Conservation (phyloP, 1,284 basidiomycete genomes). For the Cutaneotrichosporon curvatum region DNA sequence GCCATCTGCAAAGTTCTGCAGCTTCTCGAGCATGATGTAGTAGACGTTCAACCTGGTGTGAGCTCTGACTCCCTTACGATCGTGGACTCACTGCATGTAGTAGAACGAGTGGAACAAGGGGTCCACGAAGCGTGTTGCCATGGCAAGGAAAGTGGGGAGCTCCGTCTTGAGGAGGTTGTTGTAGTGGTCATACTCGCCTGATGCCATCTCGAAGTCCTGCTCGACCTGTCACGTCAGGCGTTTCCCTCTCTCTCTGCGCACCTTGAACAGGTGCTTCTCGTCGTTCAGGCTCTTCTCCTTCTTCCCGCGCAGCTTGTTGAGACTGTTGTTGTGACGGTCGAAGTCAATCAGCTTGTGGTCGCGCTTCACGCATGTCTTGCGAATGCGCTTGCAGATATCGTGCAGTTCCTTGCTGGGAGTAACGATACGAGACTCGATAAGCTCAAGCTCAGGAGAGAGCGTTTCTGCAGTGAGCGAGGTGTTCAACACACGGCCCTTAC, state of each 20-base stretch:
- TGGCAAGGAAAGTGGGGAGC: conserved; percentile 80
- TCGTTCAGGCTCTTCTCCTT: conserved; percentile 89
- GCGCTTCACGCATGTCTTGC: conserved; percentile 91
- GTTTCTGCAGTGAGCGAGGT: conserved; percentile 45
- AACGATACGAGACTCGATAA: conserved; percentile 82
- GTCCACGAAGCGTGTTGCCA: conserved; percentile 84
- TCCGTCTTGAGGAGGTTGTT: conserved; percentile 89
- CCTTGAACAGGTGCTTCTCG: conserved; percentile 93
- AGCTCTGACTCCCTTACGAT: conserved; percentile 5
- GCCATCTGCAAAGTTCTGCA: conserved; percentile 76
- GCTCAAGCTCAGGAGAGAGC: conserved; percentile 84
- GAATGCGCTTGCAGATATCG: conserved; percentile 74
- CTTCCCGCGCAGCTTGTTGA: conserved; percentile 93
- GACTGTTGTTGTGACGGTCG: conserved; percentile 91
- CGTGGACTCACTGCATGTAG: conserved; percentile 86
- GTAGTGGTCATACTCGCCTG: conserved; percentile 94
- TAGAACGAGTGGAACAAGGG: conserved; percentile 97
- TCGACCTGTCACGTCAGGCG: conserved; percentile 60
- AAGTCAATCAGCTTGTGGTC: conserved; percentile 97
- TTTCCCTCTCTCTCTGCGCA: too few relatives aligned
- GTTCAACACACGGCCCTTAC: conserved; percentile 23
- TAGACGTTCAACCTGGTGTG: conserved; percentile 73
- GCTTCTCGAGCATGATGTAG: conserved; percentile 87
- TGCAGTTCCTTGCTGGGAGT: conserved; percentile 85
- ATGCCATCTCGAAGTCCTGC: conserved; percentile 93